phyloP scores from a whole-genome alignment of 495 filamentous ascomycete species.

The Penicillium angulare region DNA sequence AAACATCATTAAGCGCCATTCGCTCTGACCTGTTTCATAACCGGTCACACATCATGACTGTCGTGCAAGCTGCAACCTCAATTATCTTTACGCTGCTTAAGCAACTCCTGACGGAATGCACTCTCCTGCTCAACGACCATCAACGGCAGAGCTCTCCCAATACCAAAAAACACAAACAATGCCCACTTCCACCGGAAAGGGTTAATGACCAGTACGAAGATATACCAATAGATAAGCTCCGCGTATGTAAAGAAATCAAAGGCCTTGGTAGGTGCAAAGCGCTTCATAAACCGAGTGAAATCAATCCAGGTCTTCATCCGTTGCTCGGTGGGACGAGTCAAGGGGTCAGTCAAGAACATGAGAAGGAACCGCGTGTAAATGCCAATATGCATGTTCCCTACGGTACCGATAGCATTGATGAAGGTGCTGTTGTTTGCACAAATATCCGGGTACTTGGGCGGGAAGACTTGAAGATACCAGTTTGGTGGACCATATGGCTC shows the following conservation, averaged over 20 bases:
- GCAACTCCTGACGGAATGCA: slow-evolving; percentile 30
- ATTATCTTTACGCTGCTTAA: slow-evolving; percentile 26
- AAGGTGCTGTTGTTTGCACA: slow-evolving; percentile 85
- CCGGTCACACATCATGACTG: background rate
- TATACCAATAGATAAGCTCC: slow-evolving; percentile 82
- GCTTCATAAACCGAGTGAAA: slow-evolving; percentile 75
- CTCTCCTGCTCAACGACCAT: slow-evolving; percentile 66
- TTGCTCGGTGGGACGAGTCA: slow-evolving; percentile 65
- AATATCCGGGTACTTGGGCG: slow-evolving; percentile 57
- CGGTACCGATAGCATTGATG: slow-evolving; percentile 72
- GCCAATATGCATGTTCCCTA: slow-evolving; percentile 85
- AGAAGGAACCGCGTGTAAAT: slow-evolving; percentile 83
- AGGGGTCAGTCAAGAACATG: slow-evolving; percentile 80
- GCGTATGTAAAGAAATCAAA: slow-evolving; percentile 90
- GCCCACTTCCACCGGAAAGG: slow-evolving; percentile 79
- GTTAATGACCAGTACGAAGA: slow-evolving; percentile 73
- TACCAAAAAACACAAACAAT: slow-evolving; percentile 75
- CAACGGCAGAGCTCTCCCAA: slow-evolving; percentile 65
- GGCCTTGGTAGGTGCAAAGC: slow-evolving; percentile 61
- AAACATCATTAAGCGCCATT: background rate
- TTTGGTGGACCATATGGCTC: slow-evolving; percentile 74
- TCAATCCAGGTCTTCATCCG: slow-evolving; percentile 88
- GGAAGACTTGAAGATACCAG: slow-evolving; percentile 87
- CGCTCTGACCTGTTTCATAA: background rate
- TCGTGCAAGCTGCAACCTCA: background rate